Evolutionary conservation across 768 basidiomycete species (phyloP).

Genomic region (Leccinum ochraceum): DNA sequence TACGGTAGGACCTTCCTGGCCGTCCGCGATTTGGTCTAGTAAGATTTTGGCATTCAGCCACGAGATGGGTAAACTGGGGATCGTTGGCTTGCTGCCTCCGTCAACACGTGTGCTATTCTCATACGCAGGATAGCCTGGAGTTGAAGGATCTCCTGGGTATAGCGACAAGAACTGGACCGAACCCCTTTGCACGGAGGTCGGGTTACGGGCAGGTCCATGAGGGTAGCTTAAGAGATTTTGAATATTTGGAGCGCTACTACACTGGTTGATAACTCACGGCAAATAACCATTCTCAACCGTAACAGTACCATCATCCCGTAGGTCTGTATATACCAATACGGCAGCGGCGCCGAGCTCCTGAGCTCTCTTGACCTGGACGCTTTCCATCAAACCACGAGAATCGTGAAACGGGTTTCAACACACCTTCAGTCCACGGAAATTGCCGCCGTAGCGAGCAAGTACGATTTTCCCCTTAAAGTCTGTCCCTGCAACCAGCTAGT

Average conservation of each 20-base stretch:
- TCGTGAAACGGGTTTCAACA: conserved; percentile 10
- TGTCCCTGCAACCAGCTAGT: conserved; percentile 40
- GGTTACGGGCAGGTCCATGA: conserved; percentile 85
- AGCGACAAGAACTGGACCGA: conserved; percentile 71
- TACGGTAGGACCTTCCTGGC: conserved; percentile 40
- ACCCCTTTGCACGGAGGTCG: conserved; percentile 82
- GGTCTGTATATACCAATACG: conserved; percentile 84
- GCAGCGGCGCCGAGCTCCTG: conserved; percentile 86
- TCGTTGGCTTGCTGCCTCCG: conserved; percentile 63
- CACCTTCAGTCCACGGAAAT: conserved; percentile 92
- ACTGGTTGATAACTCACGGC: conserved; percentile 39
- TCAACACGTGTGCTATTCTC: conserved; percentile 68
- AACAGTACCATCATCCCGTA: conserved; percentile 83
- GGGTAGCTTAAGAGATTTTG: conserved; percentile 41
- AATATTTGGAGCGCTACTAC: background rate
- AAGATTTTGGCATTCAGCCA: conserved; percentile 80
- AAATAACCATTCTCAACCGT: conserved; percentile 76
- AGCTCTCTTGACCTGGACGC: conserved; percentile 71
- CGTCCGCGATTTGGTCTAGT: conserved; percentile 46
- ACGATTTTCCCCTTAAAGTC: conserved; percentile 80
- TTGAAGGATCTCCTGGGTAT: conserved; percentile 81
- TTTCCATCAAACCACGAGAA: conserved; percentile 26
- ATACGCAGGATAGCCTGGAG: conserved; percentile 88
- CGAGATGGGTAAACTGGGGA: conserved; percentile 89
- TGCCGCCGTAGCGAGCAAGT: conserved; percentile 71